Evolutionary conservation across 106 monocot genomes (phyloP).

Genomic region (Phalaenopsis aphrodite): DNA sequence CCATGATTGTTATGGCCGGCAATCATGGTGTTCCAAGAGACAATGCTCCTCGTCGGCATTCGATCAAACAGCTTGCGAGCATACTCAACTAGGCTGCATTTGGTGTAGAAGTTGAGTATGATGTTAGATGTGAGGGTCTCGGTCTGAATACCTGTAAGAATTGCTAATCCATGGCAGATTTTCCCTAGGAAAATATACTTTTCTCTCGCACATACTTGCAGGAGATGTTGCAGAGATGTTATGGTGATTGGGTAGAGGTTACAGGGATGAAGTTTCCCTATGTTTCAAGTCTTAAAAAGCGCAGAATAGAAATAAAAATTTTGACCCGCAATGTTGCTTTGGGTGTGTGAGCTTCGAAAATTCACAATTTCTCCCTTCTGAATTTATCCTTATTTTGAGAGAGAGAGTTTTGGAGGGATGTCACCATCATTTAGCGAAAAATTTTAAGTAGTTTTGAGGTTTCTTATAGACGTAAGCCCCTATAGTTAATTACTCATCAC

Average conservation of each 20-base stretch:
- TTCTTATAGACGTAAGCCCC: no score
- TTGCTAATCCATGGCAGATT: conserved; percentile 44
- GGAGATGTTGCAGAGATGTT: conserved; percentile 19
- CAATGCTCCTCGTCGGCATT: conserved; percentile 14
- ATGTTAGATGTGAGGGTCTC: conserved; percentile 50
- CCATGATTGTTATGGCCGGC: conserved; percentile 12
- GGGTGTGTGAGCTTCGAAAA: no score
- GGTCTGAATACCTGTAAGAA: conserved; percentile 30
- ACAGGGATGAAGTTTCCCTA: conserved; percentile 3
- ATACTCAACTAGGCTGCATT: background rate
- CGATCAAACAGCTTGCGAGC: conserved; percentile 40
- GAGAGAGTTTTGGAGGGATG: no score
- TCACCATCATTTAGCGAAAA: no score
- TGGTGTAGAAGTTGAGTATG: conserved; percentile 13
- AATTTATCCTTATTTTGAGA: no score
- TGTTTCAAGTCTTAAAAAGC: background rate
- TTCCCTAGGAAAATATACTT: conserved; percentile 23
- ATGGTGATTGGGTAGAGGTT: background rate
- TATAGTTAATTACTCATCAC: no score
- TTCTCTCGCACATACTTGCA: conserved; percentile 42
- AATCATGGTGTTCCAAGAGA: conserved; percentile 18
- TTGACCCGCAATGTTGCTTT: no score
- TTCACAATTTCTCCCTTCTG: no score
- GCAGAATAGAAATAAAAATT: background rate
- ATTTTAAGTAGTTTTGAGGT: no score